Percentiles rank a stretch among this genome's conserved stretches.
Evolutionary conservation across 495 filamentous ascomycete species (phyloP).

Genomic region (Aeminium ludgeri): DNA sequence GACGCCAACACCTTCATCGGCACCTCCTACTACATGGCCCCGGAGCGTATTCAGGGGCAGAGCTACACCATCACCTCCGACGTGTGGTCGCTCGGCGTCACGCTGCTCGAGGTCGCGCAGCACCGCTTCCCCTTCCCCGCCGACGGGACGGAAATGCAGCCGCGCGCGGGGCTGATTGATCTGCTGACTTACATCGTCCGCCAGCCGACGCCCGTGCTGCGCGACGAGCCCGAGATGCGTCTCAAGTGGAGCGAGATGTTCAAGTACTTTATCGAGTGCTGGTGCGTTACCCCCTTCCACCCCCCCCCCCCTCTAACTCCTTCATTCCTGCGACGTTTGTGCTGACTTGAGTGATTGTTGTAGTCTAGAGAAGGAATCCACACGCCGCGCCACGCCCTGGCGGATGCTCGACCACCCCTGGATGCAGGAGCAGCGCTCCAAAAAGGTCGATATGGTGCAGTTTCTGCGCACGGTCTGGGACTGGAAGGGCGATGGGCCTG

Average conservation of each 20-base stretch:
- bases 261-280: slow-evolving; percentile 98
- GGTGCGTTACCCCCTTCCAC: slow-evolving; percentile 63
- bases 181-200: slow-evolving; percentile 92
- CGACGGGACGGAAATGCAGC: slow-evolving; percentile 82
- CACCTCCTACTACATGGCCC: slow-evolving; percentile 98
- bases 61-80: slow-evolving; percentile 97
- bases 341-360: slow-evolving; percentile 13
- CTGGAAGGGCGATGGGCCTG: no score
- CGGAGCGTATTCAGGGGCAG: slow-evolving; percentile 91
- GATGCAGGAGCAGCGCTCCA: slow-evolving; percentile 88
- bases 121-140: slow-evolving; percentile 96
- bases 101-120: slow-evolving; percentile 90
- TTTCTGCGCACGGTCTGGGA: slow-evolving; percentile 91
- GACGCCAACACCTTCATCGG: slow-evolving; percentile 98
- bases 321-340: background rate
- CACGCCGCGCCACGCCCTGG: slow-evolving; percentile 81
- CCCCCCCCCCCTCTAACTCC: no score
- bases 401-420: slow-evolving; percentile 98
- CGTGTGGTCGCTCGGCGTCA: slow-evolving; percentile 94
- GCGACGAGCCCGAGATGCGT: slow-evolving; percentile 65
- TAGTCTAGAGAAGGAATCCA: slow-evolving; percentile 86
- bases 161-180: slow-evolving; percentile 78
- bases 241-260: slow-evolving; percentile 81
- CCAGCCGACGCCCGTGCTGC: slow-evolving; percentile 87
- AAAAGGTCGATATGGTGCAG: slow-evolving; percentile 90